Evolutionary conservation across 805 yeast genomes (phyloP).

Genomic region (Myxozyma melibiosi): DNA sequence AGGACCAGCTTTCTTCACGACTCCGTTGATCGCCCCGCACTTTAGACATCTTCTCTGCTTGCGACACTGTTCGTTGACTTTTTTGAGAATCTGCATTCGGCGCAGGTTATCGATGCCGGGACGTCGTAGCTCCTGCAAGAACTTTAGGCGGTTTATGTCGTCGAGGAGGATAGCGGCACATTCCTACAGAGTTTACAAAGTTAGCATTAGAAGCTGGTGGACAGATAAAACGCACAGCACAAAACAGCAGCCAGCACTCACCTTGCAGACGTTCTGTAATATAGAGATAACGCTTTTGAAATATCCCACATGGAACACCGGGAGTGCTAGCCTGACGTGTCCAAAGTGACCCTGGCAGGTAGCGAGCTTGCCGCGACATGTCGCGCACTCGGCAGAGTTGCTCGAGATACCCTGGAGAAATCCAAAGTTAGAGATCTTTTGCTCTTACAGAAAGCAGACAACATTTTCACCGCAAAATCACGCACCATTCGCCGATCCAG

Average conservation of each 20-base stretch:
- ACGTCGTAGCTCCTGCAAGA: constrained; percentile 74
- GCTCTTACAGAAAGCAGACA: no score
- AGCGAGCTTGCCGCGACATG: constrained; percentile 89
- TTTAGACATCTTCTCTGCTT: constrained; percentile 88
- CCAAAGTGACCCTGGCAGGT: constrained; percentile 99
- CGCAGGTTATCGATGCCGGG: constrained; percentile 89
- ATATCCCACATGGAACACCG: constrained; percentile 97
- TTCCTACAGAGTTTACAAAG: constrained; percentile 44
- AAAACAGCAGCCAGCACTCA: no score
- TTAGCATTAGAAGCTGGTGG: no score
- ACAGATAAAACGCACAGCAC: no score
- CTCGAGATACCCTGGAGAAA: constrained; percentile 71
- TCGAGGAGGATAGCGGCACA: constrained; percentile 80
- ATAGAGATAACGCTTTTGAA: constrained; percentile 89
- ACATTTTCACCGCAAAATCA: no score
- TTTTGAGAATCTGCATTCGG: constrained; percentile 84
- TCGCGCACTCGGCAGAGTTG: constrained; percentile 79
- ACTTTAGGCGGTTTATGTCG: constrained; percentile 68
- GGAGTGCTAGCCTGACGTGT: constrained; percentile 86
- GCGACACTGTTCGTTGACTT: constrained; percentile 86
- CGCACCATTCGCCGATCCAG: constrained; percentile 76
- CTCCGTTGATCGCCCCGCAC: constrained; percentile 92
- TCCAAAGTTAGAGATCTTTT: neutral
- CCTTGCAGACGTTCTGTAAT: constrained; percentile 85
- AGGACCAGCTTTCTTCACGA: constrained; percentile 96